A percentile compares a stretch with the other conserved stretches of the same genome.
These are phyloP conservation scores for Macrophomina tecta DNA, from an alignment of 2,329 filamentous ascomycete genomes.

Conservation along the genomic window DNA sequence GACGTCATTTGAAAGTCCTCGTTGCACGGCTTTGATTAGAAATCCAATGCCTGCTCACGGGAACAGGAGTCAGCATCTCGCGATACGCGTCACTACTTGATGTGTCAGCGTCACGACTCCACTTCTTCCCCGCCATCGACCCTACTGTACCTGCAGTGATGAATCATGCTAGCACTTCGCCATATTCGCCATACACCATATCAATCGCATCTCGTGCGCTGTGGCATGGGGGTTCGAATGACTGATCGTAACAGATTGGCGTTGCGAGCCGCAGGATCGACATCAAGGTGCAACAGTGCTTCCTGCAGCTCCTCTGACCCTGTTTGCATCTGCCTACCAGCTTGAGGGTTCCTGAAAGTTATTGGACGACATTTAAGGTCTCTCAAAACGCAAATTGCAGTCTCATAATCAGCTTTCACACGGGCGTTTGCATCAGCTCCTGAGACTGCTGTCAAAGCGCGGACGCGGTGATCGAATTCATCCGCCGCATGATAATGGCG, in stretches of 20 bases:
- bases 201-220: neutral
- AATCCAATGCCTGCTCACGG: slow-evolving; percentile 2
- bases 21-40: neutral
- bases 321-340: too few species aligned
- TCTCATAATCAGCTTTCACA: neutral
- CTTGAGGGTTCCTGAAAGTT: too few species aligned
- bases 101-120: slow-evolving; percentile 2
- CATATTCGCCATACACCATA: neutral
- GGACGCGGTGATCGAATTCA: neutral
- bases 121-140: neutral
- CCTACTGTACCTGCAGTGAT: neutral
- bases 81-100: neutral
- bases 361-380: too few species aligned
- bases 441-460: neutral
- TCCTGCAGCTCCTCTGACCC: neutral
- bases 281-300: slow-evolving; percentile 6
- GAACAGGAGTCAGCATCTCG: neutral
- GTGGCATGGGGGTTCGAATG: neutral
- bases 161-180: neutral
- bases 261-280: neutral
- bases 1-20: too few species aligned
- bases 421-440: neutral
- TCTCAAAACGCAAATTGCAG: too few species aligned
- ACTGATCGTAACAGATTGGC: neutral
- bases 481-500: neutral